These are phyloP conservation scores for Sporothrix brasiliensis DNA, from an alignment of 2,329 filamentous ascomycete species.

Conservation along the genomic window DNA sequence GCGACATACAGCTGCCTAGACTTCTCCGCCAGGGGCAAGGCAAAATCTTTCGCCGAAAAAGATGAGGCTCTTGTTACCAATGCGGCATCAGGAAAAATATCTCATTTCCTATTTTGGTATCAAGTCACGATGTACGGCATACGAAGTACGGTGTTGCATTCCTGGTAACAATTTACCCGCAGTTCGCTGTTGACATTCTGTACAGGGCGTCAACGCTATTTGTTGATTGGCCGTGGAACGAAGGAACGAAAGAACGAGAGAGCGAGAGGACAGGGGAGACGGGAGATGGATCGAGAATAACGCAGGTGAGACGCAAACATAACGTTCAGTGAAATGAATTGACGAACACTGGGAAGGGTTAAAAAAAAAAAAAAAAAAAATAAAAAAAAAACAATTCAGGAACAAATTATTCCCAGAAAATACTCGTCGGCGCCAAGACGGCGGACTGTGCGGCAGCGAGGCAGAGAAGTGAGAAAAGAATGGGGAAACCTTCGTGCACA, in stretches of 20 bases:
- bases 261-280: neutral
- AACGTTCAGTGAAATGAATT: neutral
- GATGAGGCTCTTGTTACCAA: neutral
- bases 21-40: neutral
- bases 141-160: neutral
- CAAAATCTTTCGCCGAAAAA: neutral
- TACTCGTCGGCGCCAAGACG: conserved; percentile 5
- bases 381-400: neutral
- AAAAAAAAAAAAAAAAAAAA: too few relatives aligned
- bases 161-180: neutral
- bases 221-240: neutral
- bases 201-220: neutral
- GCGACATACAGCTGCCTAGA: neutral
- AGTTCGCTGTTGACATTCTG: neutral
- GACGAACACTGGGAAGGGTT: neutral
- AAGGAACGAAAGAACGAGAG: neutral
- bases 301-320: neutral
- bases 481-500: neutral
- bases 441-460: conserved; percentile 16
- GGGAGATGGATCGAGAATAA: neutral
- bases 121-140: too few relatives aligned
- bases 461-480: conserved; percentile 5
- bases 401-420: conserved; percentile 16
- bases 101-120: neutral
- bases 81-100: neutral